Conservation (phyloP, 1,139 yeast species). For the Hyphopichia pseudoburtonii region DNA sequence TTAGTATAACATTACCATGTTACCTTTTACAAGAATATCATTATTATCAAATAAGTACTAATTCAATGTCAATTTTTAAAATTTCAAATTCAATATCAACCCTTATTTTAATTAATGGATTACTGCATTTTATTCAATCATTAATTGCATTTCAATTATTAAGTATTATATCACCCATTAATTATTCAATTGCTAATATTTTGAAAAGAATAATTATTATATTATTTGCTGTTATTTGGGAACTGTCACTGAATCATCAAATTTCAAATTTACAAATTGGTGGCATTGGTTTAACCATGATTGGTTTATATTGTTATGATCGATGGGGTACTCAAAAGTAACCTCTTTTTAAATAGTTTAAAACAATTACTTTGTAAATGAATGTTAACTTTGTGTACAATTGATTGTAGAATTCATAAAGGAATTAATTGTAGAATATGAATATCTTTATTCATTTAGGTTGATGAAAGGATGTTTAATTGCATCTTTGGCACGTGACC, state of each 20-base stretch:
- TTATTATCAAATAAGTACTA: too few species aligned
- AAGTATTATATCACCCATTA: constrained; percentile 83
- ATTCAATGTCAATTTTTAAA: constrained; percentile 29
- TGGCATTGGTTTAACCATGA: constrained; percentile 69
- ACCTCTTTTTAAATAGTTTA: too few species aligned
- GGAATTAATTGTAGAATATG: too few species aligned
- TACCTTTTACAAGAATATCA: constrained; percentile 68
- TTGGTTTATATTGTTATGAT: constrained; percentile 68
- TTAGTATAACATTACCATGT: constrained; percentile 71
- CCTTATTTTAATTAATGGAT: constrained; percentile 61
- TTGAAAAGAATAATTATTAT: constrained; percentile 86
- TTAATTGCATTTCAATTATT: constrained; percentile 85
- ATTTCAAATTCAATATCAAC: constrained; percentile 31
- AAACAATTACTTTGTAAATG: too few species aligned
- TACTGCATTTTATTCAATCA: constrained; percentile 82
- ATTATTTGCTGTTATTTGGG: constrained; percentile 75
- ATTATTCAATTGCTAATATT: constrained; percentile 87
- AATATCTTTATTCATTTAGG: too few species aligned
- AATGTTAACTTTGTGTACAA: too few species aligned
- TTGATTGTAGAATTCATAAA: too few species aligned
- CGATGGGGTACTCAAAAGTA: constrained; percentile 56
- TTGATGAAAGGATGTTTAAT: too few species aligned
- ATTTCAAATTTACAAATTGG: constrained; percentile 54
- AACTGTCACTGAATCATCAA: constrained; percentile 52
- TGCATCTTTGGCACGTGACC: too few species aligned